A percentile compares a stretch with the other conserved stretches of the same genome.
Evolutionary conservation across 2,329 filamentous ascomycete genomes (phyloP).

Genomic region (Massarina eburnea): DNA sequence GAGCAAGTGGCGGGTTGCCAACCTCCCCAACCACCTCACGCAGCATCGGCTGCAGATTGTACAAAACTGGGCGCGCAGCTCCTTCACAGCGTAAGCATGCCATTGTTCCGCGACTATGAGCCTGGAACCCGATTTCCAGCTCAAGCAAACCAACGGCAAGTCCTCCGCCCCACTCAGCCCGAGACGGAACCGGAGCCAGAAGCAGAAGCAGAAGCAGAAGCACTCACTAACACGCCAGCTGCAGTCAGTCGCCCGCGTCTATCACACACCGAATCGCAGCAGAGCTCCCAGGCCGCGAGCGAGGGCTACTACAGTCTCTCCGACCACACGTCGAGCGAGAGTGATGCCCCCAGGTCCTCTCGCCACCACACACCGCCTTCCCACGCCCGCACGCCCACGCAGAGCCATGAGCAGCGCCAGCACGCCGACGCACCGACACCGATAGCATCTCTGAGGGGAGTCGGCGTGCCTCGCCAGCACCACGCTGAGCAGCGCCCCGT

Average conservation of each 20-base stretch:
- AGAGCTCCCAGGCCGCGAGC: slow-evolving; percentile 51
- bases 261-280: slow-evolving; percentile 46
- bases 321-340: slow-evolving; percentile 40
- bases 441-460: slow-evolving; percentile 36
- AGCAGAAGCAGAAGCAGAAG: too few species aligned
- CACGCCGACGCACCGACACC: slow-evolving; percentile 26
- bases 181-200: slow-evolving; percentile 3
- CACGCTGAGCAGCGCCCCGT: slow-evolving; percentile 20
- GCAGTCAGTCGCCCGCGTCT: slow-evolving; percentile 45
- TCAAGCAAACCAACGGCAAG: slow-evolving; percentile 46
- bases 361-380: slow-evolving; percentile 40
- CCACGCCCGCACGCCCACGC: slow-evolving; percentile 33
- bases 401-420: slow-evolving; percentile 42
- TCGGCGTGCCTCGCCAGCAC: slow-evolving; percentile 36
- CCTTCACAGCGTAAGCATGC: slow-evolving; percentile 9
- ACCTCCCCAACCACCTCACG: slow-evolving; percentile 10
- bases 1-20: slow-evolving; percentile 12
- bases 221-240: slow-evolving; percentile 16
- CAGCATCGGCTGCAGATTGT: slow-evolving; percentile 5
- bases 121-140: slow-evolving; percentile 39
- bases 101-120: slow-evolving; percentile 37
- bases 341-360: slow-evolving; percentile 31
- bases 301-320: slow-evolving; percentile 55
- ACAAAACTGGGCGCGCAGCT: slow-evolving; percentile 12
- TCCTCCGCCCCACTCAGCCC: slow-evolving; percentile 6